Conservation (phyloP, 2,329 filamentous ascomycete species). For the Aspergillus thermomutatus region DNA sequence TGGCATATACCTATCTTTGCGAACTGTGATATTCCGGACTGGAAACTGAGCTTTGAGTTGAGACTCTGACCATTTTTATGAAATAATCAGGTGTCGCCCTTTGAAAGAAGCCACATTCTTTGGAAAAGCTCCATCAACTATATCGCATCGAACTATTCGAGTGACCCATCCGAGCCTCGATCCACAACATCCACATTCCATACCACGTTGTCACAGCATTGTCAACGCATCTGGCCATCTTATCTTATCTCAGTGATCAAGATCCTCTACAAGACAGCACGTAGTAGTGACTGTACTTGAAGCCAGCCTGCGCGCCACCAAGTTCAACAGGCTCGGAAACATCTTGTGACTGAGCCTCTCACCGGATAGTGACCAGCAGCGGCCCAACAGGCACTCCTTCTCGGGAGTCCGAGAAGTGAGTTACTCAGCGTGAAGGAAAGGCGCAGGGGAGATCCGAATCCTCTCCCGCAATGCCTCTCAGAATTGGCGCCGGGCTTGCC, state of each 20-base stretch:
- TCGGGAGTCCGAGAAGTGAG: conserved; percentile 42
- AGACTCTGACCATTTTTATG: conserved; percentile 23
- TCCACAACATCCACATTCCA: conserved; percentile 27
- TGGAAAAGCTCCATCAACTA: conserved; percentile 6
- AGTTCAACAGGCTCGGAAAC: background rate
- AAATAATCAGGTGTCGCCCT: conserved; percentile 17
- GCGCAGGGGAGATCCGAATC: conserved; percentile 7
- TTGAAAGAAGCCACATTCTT: conserved; percentile 14
- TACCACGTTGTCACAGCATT: conserved; percentile 8
- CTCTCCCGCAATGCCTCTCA: conserved; percentile 25
- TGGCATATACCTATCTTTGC: conserved; percentile 6
- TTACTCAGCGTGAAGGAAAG: conserved; percentile 13
- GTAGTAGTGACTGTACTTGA: background rate
- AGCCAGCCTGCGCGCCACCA: background rate
- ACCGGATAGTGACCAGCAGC: conserved; percentile 6
- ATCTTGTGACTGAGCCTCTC: background rate
- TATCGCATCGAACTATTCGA: conserved; percentile 7
- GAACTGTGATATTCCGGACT: background rate
- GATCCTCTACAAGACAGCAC: background rate
- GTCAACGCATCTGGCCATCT: background rate
- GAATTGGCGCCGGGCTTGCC: conserved; percentile 32
- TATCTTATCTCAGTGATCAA: background rate
- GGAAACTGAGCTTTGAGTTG: conserved; percentile 14
- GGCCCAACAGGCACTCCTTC: conserved; percentile 29
- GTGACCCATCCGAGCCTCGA: conserved; percentile 3